Evolutionary conservation across 352 stramenopile species (phyloP).

Genomic region (Blastocystis sp.): DNA sequence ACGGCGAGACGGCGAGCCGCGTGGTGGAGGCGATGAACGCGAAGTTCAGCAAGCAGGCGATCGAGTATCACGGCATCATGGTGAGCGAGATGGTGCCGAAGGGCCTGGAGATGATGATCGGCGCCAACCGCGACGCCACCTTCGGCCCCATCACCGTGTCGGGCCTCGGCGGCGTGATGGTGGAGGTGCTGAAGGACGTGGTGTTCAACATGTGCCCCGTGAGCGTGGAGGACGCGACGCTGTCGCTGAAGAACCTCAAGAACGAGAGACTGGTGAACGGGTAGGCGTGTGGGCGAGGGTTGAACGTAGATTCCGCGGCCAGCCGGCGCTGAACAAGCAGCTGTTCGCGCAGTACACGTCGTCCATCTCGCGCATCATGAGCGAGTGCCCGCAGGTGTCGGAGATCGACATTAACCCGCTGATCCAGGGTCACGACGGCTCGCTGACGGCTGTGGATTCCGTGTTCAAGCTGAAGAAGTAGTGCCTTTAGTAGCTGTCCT

Average conservation of each 20-base stretch:
- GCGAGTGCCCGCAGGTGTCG: slow-evolving; percentile 22
- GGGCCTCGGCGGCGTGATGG: slow-evolving; percentile 18
- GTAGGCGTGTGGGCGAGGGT: background rate
- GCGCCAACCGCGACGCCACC: slow-evolving; percentile 41
- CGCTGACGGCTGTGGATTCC: slow-evolving; percentile 67
- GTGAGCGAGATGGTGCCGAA: slow-evolving; percentile 63
- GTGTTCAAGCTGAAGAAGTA: slow-evolving; percentile 69
- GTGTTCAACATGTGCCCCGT: slow-evolving; percentile 64
- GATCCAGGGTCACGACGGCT: slow-evolving; percentile 68
- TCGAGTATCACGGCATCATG: slow-evolving; percentile 62
- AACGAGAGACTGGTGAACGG: slow-evolving; percentile 19
- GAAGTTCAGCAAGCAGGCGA: slow-evolving; percentile 52
- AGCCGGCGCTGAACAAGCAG: slow-evolving; percentile 33
- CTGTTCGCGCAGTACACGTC: slow-evolving; percentile 51
- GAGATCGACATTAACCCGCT: slow-evolving; percentile 69
- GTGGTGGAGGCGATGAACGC: slow-evolving; percentile 30
- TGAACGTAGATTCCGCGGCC: slow-evolving; percentile 7
- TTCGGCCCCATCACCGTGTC: slow-evolving; percentile 47
- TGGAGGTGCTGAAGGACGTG: slow-evolving; percentile 61
- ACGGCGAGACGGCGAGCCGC: background rate
- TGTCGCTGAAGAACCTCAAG: slow-evolving; percentile 47
- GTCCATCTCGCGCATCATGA: slow-evolving; percentile 35
- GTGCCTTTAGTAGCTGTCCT: background rate
- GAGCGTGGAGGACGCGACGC: slow-evolving; percentile 23
- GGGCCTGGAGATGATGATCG: slow-evolving; percentile 66